Conservation (phyloP, 2,329 filamentous ascomycete species). For the Eutypa lata region DNA sequence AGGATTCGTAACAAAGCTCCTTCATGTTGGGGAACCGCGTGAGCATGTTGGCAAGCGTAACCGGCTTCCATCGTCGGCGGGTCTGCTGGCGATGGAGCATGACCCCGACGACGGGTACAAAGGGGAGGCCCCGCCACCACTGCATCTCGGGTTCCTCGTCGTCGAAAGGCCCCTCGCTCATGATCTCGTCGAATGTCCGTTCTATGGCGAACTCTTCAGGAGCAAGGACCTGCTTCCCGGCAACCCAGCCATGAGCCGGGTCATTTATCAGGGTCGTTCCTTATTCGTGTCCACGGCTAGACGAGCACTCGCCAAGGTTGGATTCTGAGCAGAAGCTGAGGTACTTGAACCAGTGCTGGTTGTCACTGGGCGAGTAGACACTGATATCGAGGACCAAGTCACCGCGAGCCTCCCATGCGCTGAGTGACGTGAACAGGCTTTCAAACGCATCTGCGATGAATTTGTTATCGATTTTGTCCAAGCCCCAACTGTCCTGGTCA, state of each 20-base stretch:
- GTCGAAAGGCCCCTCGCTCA: slow-evolving; percentile 19
- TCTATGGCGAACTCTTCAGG: slow-evolving; percentile 9
- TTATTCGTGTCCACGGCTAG: slow-evolving; percentile 5
- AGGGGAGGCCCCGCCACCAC: slow-evolving; percentile 25
- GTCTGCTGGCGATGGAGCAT: slow-evolving; percentile 31
- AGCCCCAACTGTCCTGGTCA: slow-evolving; percentile 3
- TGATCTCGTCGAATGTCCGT: slow-evolving; percentile 20
- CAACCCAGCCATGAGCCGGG: slow-evolving; percentile 20
- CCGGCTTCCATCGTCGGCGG: slow-evolving; percentile 27
- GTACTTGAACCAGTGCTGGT: slow-evolving; percentile 35
- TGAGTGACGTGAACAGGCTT: slow-evolving; percentile 28
- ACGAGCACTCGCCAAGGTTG: slow-evolving; percentile 3
- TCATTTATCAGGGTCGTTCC: slow-evolving; percentile 4
- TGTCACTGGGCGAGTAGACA: slow-evolving; percentile 34
- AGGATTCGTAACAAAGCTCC: slow-evolving; percentile 30
- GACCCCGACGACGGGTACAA: slow-evolving; percentile 24
- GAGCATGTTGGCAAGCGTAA: slow-evolving; percentile 25
- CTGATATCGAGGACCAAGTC: slow-evolving; percentile 35
- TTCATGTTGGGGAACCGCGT: slow-evolving; percentile 26
- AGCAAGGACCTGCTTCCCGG: slow-evolving; percentile 11
- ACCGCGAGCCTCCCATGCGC: slow-evolving; percentile 28
- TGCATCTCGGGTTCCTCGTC: slow-evolving; percentile 14
- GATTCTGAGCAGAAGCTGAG: slow-evolving; percentile 25
- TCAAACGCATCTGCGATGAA: slow-evolving; percentile 27
- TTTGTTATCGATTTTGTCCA: slow-evolving; percentile 20